phyloP scores from a whole-genome alignment of 495 filamentous ascomycete species.

The Podospora didyma region DNA sequence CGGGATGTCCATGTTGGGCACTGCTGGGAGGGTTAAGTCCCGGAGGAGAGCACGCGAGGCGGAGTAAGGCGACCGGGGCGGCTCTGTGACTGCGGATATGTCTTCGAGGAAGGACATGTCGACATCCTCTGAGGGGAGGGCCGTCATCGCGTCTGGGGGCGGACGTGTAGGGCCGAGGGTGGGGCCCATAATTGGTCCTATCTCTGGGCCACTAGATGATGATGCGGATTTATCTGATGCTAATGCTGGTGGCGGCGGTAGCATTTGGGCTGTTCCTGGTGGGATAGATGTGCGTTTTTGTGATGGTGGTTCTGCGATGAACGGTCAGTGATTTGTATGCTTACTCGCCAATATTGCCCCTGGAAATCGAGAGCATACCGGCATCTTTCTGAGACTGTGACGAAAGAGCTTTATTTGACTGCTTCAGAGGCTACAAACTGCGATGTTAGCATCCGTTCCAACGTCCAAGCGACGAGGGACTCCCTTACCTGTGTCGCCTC shows the following conservation, averaged over 20 bases:
- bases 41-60: slow-evolving; percentile 62
- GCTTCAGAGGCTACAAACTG: slow-evolving; percentile 5
- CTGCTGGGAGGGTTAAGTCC: slow-evolving; percentile 78
- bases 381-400: background rate
- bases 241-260: background rate
- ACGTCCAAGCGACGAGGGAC: no score
- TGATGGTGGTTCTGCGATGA: background rate
- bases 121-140: slow-evolving; percentile 1
- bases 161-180: slow-evolving; percentile 21
- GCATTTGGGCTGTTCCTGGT: background rate
- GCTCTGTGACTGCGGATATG: slow-evolving; percentile 13
- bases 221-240: background rate
- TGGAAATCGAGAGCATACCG: background rate
- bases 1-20: slow-evolving; percentile 77
- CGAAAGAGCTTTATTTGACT: background rate
- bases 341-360: no score
- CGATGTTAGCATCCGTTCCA: slow-evolving; percentile 2
- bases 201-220: slow-evolving; percentile 4
- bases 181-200: slow-evolving; percentile 35
- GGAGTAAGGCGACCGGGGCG: slow-evolving; percentile 65
- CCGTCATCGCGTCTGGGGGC: background rate
- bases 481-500: background rate
- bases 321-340: no score
- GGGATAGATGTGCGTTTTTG: background rate
- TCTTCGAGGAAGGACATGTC: slow-evolving; percentile 23